A percentile compares a stretch with the other conserved stretches of the same genome.
phyloP scores from a whole-genome alignment of 192 early-diverging fungal species.

The Coemansia sp. region DNA sequence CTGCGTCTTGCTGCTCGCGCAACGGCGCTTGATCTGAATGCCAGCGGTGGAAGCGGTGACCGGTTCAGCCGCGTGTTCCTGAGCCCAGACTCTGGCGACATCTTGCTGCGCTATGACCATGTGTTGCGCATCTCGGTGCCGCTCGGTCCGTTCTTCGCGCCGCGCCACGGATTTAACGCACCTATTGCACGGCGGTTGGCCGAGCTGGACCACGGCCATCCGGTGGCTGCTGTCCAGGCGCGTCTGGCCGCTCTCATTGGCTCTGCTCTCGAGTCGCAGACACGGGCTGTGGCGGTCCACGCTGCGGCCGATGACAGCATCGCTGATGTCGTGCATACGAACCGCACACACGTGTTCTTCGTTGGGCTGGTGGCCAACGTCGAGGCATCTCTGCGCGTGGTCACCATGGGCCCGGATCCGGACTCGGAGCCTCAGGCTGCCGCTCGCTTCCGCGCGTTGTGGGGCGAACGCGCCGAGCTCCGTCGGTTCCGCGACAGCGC shows the following conservation, averaged over 20 bases:
- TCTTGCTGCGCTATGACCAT: slow-evolving; percentile 32
- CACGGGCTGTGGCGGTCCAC: slow-evolving; percentile 44
- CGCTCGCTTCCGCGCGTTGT: slow-evolving; percentile 71
- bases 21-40: slow-evolving; percentile 34
- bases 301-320: slow-evolving; percentile 56
- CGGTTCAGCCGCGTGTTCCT: slow-evolving; percentile 38
- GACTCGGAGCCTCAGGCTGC: slow-evolving; percentile 68
- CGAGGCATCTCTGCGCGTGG: slow-evolving; percentile 65
- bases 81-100: too few species aligned
- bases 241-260: slow-evolving; percentile 29
- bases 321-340: slow-evolving; percentile 21
- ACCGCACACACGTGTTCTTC: slow-evolving; percentile 50
- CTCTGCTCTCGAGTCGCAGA: slow-evolving; percentile 19
- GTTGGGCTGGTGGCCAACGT: slow-evolving; percentile 76
- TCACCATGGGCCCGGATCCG: slow-evolving; percentile 83
- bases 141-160: slow-evolving; percentile 21
- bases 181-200: slow-evolving; percentile 14
- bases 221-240: slow-evolving; percentile 23
- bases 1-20: slow-evolving; percentile 45
- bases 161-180: slow-evolving; percentile 13
- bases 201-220: slow-evolving; percentile 29
- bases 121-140: slow-evolving; percentile 42
- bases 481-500: slow-evolving; percentile 93
- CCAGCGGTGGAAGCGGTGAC: slow-evolving; percentile 8
- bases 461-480: slow-evolving; percentile 89